Conservation (phyloP, 208 protist species). For the Wallacemonas sp. region DNA sequence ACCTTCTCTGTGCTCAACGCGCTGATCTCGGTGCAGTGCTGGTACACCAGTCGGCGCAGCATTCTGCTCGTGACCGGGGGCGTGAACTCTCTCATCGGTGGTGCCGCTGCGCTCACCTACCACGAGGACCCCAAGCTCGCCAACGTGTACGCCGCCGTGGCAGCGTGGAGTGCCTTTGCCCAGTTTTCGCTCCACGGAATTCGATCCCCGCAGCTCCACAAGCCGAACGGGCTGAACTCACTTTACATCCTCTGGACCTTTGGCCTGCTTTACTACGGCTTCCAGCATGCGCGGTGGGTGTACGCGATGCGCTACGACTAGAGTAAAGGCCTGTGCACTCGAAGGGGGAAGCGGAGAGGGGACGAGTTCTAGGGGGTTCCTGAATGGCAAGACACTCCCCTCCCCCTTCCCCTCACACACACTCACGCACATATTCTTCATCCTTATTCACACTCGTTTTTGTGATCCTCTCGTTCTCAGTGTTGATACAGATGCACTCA, state of each 20-base stretch:
- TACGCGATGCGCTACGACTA: constrained; percentile 67
- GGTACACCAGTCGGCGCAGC: constrained; percentile 57
- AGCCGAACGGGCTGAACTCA: constrained; percentile 30
- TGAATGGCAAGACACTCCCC: background rate
- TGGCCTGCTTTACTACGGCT: constrained; percentile 54
- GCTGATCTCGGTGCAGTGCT: constrained; percentile 53
- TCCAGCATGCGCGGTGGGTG: constrained; percentile 52
- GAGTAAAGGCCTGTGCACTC: no score
- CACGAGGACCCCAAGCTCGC: constrained; percentile 57
- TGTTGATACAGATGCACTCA: no score
- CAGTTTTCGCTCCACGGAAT: constrained; percentile 71
- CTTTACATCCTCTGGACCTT: constrained; percentile 54
- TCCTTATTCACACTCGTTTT: background rate
- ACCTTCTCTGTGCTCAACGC: constrained; percentile 70
- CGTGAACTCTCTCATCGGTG: constrained; percentile 64
- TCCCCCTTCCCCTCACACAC: background rate
- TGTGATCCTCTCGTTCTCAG: background rate
- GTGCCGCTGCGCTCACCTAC: constrained; percentile 41
- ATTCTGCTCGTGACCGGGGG: constrained; percentile 70
- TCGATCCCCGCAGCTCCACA: constrained; percentile 47
- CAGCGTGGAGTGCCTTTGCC: constrained; percentile 46
- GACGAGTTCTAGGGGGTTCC: no score
- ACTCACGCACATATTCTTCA: background rate
- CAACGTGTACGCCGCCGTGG: constrained; percentile 55
- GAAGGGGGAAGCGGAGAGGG: no score